Base-by-base conservation (phyloP, 805 yeast species). In the Ogataea paradorogensis region DNA sequence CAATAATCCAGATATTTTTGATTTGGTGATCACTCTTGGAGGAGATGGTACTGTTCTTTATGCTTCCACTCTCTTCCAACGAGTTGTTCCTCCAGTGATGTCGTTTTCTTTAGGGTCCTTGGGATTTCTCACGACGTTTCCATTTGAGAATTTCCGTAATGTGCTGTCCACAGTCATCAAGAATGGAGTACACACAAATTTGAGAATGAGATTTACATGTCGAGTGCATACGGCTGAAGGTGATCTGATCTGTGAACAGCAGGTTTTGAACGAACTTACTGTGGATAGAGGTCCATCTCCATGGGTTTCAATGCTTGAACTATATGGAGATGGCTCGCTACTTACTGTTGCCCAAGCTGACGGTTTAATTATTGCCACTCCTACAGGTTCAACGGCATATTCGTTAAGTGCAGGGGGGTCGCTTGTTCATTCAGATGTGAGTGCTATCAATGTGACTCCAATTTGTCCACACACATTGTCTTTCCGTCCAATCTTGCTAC, bases 31-130 rank as follows among this genome's bases (percentile, higher is more conserved):
- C 30, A 87, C 98, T 0, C 69, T 93, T 7, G 99, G 99, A 16
- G 99, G 99, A 13, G 99, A 93, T 58, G 98, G 99, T 7, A 93
- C 99, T 0, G 96, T 91, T 33, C 67, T 91, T 8, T 84, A 84
- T 54, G 91, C 91, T 0, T 88, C 95, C 2, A 82, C 93, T 41
- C 67, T 89, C 28, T 93, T 93, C 62, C 95, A 85, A 63, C 68
- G 74, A 42, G 74, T 76, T 34, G 96, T 90, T 2, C 99, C 99
- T 1, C 99, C 99, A 0, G 86, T 91, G 2, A 70, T 93, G 49
- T 78, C 95, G 14, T 91, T 89, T 61, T 77, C 95, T 0, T 67
- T 93, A 51, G 99, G 99, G 0, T 85, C 96, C 0, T 67, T 93
- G 16, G 99, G 99, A 3, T 93, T 93, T 59, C 69, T 93, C 51